Conservation (phyloP, 139 green algal genomes). For the Bryopsis sp. region DNA sequence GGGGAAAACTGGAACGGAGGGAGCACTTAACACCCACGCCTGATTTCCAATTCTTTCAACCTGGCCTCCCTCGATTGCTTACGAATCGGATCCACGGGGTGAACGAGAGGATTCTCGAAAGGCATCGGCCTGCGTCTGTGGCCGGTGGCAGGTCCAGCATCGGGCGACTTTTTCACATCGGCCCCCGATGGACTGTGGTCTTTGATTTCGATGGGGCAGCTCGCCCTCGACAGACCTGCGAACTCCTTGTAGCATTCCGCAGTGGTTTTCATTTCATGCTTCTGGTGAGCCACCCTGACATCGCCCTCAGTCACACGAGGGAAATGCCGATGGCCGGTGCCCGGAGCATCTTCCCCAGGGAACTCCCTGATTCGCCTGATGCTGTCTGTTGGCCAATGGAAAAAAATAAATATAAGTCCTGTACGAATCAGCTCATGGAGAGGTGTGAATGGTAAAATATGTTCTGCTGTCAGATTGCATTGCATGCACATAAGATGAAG, state of each 20-base stretch:
- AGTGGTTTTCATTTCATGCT: neutral
- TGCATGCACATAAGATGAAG: too few relatives aligned
- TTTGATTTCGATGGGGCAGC: slow-evolving; percentile 2
- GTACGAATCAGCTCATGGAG: too few relatives aligned
- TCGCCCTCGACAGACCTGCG: neutral
- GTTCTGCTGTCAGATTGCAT: too few relatives aligned
- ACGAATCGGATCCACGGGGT: neutral
- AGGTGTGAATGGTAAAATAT: too few relatives aligned
- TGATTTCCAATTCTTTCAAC: neutral
- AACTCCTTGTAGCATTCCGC: slow-evolving; percentile 1
- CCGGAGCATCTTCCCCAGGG: slow-evolving; percentile 6
- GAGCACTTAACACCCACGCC: neutral
- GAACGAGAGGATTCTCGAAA: neutral
- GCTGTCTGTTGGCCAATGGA: too few relatives aligned
- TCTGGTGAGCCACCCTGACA: neutral
- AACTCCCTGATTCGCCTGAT: too few relatives aligned
- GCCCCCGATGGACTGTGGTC: neutral
- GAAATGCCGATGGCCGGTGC: neutral
- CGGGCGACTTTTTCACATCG: neutral
- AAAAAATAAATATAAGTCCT: too few relatives aligned
- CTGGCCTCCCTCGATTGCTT: neutral
- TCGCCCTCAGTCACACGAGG: neutral
- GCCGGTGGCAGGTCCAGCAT: neutral
- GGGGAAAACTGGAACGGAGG: neutral
- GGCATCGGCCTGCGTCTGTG: neutral